Evolutionary conservation across 257 asterid species (phyloP).

Genomic region (Catharanthus roseus): DNA sequence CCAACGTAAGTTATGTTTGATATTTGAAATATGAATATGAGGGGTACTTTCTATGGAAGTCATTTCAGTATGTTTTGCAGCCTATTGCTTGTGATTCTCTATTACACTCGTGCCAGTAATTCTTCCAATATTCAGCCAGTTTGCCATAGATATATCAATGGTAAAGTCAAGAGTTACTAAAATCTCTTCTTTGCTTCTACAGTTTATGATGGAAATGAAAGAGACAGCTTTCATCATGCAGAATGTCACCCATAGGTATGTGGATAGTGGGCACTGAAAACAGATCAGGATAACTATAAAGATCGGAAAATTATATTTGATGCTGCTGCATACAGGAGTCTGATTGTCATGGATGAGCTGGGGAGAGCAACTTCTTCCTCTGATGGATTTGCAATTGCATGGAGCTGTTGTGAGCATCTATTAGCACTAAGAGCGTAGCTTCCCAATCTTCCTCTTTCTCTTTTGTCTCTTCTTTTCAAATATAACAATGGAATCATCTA

Average conservation of each 20-base stretch:
- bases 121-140: not conserved
- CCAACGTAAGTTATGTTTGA: not conserved
- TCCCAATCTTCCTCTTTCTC: conserved; percentile 9
- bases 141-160: not conserved
- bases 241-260: conserved; percentile 75
- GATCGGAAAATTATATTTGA: conserved; percentile 14
- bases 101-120: not conserved
- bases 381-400: conserved; percentile 92
- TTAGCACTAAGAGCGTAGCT: conserved; percentile 73
- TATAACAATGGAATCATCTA: not conserved
- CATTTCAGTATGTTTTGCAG: not conserved
- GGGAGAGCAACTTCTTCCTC: conserved; percentile 98
- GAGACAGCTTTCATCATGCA: conserved; percentile 95
- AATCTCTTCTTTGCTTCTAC: conserved; percentile 21
- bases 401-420: conserved; percentile 98
- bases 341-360: conserved; percentile 91
- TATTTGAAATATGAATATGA: not conserved
- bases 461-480: conserved; percentile 1
- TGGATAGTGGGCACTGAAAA: not conserved
- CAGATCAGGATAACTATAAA: not conserved
- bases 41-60: not conserved
- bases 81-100: not conserved
- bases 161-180: not conserved
- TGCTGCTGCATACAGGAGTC: conserved; percentile 57
- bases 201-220: conserved; percentile 99